phyloP scores from a whole-genome alignment of 192 early-diverging fungal species.

The Backusella morwellensis region DNA sequence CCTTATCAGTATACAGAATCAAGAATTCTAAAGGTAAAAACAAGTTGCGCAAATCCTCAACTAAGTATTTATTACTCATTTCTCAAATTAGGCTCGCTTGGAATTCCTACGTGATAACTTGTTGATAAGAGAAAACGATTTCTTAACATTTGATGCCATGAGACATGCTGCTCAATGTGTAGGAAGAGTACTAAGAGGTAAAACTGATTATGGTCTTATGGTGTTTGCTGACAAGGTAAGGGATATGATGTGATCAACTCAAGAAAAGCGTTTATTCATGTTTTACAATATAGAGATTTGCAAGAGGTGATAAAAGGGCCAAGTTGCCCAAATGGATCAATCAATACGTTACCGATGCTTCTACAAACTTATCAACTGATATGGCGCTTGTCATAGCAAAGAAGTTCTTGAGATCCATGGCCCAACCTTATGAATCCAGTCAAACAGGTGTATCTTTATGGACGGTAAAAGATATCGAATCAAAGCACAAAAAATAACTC shows the following conservation, averaged over 20 bases:
- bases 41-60: too few relatives aligned
- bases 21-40: conserved; percentile 77
- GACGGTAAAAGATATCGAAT: conserved; percentile 71
- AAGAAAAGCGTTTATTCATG: not conserved
- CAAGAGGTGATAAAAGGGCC: conserved; percentile 88
- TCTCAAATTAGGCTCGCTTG: conserved; percentile 61
- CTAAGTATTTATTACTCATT: too few relatives aligned
- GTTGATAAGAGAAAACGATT: conserved; percentile 97
- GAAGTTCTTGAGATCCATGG: conserved; percentile 94
- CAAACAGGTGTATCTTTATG: conserved; percentile 91
- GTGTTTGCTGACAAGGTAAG: conserved; percentile 94
- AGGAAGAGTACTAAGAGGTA: conserved; percentile 95
- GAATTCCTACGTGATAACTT: conserved; percentile 94
- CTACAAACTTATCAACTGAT: conserved; percentile 92
- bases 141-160: conserved; percentile 98
- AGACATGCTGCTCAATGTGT: conserved; percentile 99
- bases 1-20: conserved; percentile 99
- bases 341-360: conserved; percentile 83
- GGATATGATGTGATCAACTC: not conserved
- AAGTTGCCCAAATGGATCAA: conserved; percentile 99
- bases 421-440: conserved; percentile 85
- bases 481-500: conserved; percentile 29
- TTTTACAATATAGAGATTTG: conserved; percentile 65
- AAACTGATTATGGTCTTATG: conserved; percentile 99
- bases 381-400: conserved; percentile 91